Evolutionary conservation across 345 rosid genomes (phyloP), one percentile per base, ranked within the genome.

Genomic region (Dimocarpus longan): DNA sequence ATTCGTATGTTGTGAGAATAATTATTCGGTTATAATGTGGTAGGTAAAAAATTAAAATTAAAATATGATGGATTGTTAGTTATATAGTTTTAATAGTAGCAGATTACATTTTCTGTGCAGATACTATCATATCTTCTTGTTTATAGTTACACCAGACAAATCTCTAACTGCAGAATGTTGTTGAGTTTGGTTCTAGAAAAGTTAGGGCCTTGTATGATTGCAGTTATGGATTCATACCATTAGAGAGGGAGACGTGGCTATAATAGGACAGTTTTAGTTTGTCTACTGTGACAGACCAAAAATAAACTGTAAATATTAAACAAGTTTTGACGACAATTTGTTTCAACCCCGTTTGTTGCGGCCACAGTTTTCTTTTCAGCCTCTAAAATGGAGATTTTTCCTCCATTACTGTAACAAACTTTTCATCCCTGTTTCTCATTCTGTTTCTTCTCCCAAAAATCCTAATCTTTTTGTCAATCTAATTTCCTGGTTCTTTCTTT

Each of bases 311-410:
- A 73, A 28, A 71, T 77, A 73, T 81, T 63, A 78, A 70, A 77
- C 28, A 46, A 66, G 40, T 18, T 32, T 63, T 59, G 43, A 79
- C 10, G 70, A 50, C 56, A 46, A 46, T 73, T 40, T 39, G 74
- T 64, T 60, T 50, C 32, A 46, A 63, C 68, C 74, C 81, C 75
- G 63, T 67, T 32, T 57, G 19, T 74, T 68, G 75, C 60, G 81
- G 76, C 66, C 66, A 24, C 16, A 44, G 4, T 65, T 66, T 68
- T 8, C 77, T 74, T 73, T 68, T 32, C 81, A 78, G 66, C 84
- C 84, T 81, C 70, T 73, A 3, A 18, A 60, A 77, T 73, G 39
- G 78, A 78, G 84, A 78, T 68, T 74, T 82, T 78, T 44, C 22
- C 79, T 82, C 81, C 75, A 59, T 21, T 46, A 68, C 66, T 50